Evolutionary conservation across 202 grass and related monocot genomes (phyloP).

Genomic region (Miscanthus sacchariflorus): DNA sequence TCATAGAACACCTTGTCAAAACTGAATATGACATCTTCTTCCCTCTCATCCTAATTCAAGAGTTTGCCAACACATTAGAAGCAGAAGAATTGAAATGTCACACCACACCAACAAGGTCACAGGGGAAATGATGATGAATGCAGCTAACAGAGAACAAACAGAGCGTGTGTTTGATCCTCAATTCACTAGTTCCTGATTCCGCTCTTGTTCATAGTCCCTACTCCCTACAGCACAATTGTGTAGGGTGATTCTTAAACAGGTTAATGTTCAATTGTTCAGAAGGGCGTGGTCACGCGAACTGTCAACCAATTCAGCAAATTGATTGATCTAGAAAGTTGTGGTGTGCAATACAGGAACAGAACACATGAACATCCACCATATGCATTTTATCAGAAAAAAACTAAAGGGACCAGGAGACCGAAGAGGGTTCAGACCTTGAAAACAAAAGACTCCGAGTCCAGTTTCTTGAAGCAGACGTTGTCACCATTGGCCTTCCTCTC

Average conservation of each 20-base stretch:
- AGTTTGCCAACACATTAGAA: slow-evolving; percentile 36
- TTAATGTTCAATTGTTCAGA: slow-evolving; percentile 8
- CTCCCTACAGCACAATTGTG: background rate
- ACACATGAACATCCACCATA: background rate
- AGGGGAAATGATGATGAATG: background rate
- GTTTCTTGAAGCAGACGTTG: slow-evolving; percentile 59
- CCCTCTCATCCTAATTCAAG: slow-evolving; percentile 74
- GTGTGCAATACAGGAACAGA: background rate
- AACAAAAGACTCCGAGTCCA: slow-evolving; percentile 70
- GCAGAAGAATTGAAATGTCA: background rate
- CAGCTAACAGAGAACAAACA: slow-evolving; percentile 18
- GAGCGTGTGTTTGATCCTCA: background rate
- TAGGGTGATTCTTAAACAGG: slow-evolving; percentile 4
- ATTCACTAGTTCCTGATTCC: background rate
- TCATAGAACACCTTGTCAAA: slow-evolving; percentile 91
- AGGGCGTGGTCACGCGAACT: background rate
- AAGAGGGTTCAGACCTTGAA: slow-evolving; percentile 49
- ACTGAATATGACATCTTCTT: slow-evolving; percentile 74
- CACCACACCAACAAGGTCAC: slow-evolving; percentile 4
- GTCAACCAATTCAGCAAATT: background rate
- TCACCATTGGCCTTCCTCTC: slow-evolving; percentile 73
- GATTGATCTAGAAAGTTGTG: background rate
- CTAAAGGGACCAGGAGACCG: background rate
- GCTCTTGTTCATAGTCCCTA: background rate
- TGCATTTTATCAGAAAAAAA: slow-evolving; percentile 9